Conservation (phyloP, 768 basidiomycete genomes). For the Pleurotus eryngii region DNA sequence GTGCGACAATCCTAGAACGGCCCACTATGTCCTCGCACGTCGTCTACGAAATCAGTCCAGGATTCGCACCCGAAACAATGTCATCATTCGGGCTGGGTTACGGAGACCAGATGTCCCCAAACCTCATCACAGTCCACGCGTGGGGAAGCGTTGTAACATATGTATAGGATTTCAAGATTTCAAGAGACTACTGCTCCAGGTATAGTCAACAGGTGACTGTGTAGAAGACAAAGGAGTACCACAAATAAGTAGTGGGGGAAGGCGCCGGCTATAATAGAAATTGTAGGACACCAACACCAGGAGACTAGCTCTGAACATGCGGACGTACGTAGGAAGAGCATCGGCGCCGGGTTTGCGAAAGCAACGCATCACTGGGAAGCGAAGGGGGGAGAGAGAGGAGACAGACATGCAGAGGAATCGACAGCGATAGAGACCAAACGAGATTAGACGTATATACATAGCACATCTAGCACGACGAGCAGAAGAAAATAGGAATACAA, state of each 20-base stretch:
- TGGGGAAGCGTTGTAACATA: not conserved
- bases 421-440: not conserved
- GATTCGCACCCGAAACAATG: too few relatives aligned
- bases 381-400: not conserved
- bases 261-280: not conserved
- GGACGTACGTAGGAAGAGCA: not conserved
- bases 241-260: not conserved
- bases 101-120: too few relatives aligned
- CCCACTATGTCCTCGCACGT: too few relatives aligned
- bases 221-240: not conserved
- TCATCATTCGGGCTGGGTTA: too few relatives aligned
- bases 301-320: not conserved
- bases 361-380: conserved; percentile 1
- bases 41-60: too few relatives aligned
- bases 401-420: not conserved
- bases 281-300: not conserved
- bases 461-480: not conserved
- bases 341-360: conserved; percentile 3
- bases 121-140: too few relatives aligned
- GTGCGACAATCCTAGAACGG: too few relatives aligned
- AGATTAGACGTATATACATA: not conserved
- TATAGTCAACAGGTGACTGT: not conserved
- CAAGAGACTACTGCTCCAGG: conserved; percentile 3
- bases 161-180: not conserved
- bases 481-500: not conserved